These are phyloP conservation scores for Claviceps sp. DNA, from an alignment of 2,329 filamentous ascomycete genomes.

Conservation along the genomic window DNA sequence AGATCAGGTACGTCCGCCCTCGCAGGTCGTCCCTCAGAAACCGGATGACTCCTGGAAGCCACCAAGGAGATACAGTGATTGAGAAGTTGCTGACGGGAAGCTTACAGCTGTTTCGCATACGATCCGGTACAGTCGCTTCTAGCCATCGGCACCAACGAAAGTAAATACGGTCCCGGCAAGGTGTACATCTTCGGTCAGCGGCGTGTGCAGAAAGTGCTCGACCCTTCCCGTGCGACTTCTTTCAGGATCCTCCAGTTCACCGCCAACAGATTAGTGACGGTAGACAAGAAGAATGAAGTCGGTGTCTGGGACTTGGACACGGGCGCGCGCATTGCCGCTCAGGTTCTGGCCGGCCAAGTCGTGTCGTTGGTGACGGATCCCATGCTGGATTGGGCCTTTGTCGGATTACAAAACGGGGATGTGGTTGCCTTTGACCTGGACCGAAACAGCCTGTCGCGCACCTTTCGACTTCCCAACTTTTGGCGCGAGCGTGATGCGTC, in stretches of 20 bases:
- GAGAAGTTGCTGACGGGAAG: background rate
- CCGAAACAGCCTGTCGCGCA: constrained; percentile 52
- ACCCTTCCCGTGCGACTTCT: constrained; percentile 57
- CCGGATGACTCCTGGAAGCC: too few species aligned
- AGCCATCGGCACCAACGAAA: constrained; percentile 81
- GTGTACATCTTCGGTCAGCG: constrained; percentile 81
- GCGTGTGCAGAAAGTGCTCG: constrained; percentile 63
- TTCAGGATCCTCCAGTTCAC: constrained; percentile 72
- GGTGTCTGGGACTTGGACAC: constrained; percentile 69
- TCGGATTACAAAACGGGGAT: constrained; percentile 73
- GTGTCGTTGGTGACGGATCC: constrained; percentile 69
- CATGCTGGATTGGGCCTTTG: constrained; percentile 82
- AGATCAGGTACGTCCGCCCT: constrained; percentile 38
- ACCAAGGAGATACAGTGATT: background rate
- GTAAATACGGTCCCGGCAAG: constrained; percentile 70
- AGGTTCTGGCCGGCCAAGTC: constrained; percentile 65
- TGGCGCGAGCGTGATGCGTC: constrained; percentile 64
- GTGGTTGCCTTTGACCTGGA: constrained; percentile 90
- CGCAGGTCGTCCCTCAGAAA: background rate
- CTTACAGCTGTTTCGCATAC: constrained; percentile 61
- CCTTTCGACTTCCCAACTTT: constrained; percentile 75
- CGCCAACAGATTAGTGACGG: constrained; percentile 68
- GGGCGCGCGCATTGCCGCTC: constrained; percentile 50
- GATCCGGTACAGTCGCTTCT: constrained; percentile 89
- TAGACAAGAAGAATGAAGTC: constrained; percentile 79